Conservation (phyloP, 2,329 filamentous ascomycete genomes). For the Trichothecium roseum region DNA sequence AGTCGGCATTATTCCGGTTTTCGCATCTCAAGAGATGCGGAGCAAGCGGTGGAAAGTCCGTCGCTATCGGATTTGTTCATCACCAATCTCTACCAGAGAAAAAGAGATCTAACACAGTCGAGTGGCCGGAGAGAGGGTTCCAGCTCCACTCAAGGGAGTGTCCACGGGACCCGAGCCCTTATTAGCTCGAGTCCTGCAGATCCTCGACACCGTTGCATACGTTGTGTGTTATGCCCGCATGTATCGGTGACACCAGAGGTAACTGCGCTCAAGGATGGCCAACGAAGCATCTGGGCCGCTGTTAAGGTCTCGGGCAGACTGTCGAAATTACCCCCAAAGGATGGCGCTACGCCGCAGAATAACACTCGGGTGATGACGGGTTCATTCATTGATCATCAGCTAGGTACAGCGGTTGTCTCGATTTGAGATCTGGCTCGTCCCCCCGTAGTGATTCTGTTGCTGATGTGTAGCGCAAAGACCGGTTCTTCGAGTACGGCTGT, state of each 20-base stretch:
- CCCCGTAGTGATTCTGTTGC: neutral
- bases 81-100: too few species aligned
- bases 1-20: too few species aligned
- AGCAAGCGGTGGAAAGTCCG: too few species aligned
- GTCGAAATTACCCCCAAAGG: constrained; percentile 2
- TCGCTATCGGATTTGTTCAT: too few species aligned
- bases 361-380: constrained; percentile 1
- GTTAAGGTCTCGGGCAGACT: constrained; percentile 10
- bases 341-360: neutral
- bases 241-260: constrained; percentile 6
- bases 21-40: too few species aligned
- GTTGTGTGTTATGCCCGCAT: constrained; percentile 8
- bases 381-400: constrained; percentile 5
- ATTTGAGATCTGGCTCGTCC: neutral
- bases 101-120: too few species aligned
- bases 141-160: neutral
- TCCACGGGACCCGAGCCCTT: neutral
- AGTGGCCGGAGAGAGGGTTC: too few species aligned
- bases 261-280: constrained; percentile 5
- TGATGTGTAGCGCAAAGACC: constrained; percentile 12
- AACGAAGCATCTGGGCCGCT: constrained; percentile 8
- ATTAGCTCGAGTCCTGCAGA: neutral
- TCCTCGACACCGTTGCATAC: neutral
- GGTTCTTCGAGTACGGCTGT: constrained; percentile 30
- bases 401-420: constrained; percentile 1